Conservation (phyloP, 2,329 filamentous ascomycete species). For the Monosporascus sp. region DNA sequence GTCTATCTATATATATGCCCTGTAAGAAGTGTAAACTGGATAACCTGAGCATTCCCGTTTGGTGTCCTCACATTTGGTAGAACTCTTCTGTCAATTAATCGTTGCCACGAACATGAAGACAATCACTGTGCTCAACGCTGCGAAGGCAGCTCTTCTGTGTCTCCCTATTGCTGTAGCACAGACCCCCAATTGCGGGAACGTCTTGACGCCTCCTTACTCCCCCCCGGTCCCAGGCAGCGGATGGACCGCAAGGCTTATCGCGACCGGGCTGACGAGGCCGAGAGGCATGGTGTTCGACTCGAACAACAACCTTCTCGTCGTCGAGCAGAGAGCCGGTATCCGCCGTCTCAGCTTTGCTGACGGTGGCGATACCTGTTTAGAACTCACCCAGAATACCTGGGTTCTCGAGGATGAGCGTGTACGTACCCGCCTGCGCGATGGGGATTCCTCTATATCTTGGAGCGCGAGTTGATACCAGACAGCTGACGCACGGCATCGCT, state of each 20-base stretch:
- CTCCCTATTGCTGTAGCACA: not conserved
- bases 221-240: conserved; percentile 9
- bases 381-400: conserved; percentile 15
- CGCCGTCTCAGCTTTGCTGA: conserved; percentile 26
- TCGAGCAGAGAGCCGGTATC: conserved; percentile 26
- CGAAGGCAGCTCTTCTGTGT: not conserved
- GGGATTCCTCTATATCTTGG: not conserved
- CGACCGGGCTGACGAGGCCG: conserved; percentile 18
- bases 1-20: too few species aligned
- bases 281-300: conserved; percentile 30
- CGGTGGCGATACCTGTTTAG: conserved; percentile 21
- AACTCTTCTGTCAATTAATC: not conserved
- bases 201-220: conserved; percentile 5
- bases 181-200: not conserved
- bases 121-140: not conserved
- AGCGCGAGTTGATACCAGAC: not conserved
- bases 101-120: not conserved
- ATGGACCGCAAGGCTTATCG: conserved; percentile 7
- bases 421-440: not conserved
- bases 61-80: not conserved
- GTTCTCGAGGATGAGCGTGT: conserved; percentile 4
- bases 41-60: not conserved
- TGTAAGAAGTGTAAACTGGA: too few species aligned
- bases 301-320: conserved; percentile 30
- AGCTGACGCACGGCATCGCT: conserved; percentile 53